Evolutionary conservation across 2,329 filamentous ascomycete genomes (phyloP), one percentile per base, ranked within the genome.

Genomic region (Colletotrichum scovillei): DNA sequence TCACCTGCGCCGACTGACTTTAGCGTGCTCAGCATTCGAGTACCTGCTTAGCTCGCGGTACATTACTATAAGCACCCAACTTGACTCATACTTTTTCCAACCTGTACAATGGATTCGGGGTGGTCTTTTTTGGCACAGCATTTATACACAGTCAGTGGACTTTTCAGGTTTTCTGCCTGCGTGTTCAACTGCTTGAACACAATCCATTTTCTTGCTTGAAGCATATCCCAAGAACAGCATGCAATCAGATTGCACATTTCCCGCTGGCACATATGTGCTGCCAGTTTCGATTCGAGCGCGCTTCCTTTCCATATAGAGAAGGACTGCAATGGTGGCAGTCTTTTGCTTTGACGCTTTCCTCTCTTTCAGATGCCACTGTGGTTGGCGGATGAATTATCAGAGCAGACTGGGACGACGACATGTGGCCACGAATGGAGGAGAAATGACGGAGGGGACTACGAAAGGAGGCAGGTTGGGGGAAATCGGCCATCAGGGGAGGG

Each of bases 171-270:
- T 66, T 49, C 19, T 55, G 28, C 9, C 46, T 38, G 52, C 58
- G 35, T 38, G 11, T 46, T n/a, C 19, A 14, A n/a, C 16, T 38
- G 22, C 26, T 58, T 62, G 46, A 24, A 57, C 32, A 19, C 38
- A 16, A 19, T 24, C 9, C 14, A 19, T 49, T 73, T 55, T 56
- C 32, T 28, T 55, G 9, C 53, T 55, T 65, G 22, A 26, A 62
- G 46, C 55, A 73, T 73, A 63, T 52, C 57, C 38, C 24, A 74
- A 72, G 62, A 74, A 58, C 72, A 74, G 62, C 38, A 72, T 72
- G 72, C 72, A 72, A 72, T 63, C 49, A 63, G 53, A 74, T 72
- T 74, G 72, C 72, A 67, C 56, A 60, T 65, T 56, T 59, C 59
- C 58, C n/a, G 32, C 56, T 49, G 32, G 59, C 42, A 49, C 22